Base-by-base conservation (phyloP, 2,329 filamentous ascomycete genomes). In the Davidsoniella eucalypti region DNA sequence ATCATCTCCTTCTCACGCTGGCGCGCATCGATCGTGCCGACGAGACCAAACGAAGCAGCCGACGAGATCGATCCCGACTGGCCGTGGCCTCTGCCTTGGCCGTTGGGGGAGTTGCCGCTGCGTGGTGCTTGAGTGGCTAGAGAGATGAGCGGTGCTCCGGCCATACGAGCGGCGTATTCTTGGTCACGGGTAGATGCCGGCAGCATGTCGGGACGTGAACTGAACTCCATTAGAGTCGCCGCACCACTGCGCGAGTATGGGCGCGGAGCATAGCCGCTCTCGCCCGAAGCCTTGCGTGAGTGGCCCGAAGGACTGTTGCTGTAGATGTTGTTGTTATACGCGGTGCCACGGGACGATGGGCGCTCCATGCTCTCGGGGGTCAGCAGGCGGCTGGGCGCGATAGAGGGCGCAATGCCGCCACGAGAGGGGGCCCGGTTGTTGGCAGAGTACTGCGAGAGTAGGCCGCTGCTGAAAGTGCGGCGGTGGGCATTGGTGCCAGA, bases 141-240 rank as follows among this genome's bases (percentile, higher is more conserved):
- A 52, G 75, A 78, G 57, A 93, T 75, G 46, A 94, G 68, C 0
- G 87, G 84, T 0, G 78, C 80, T 1, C 84, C 84, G 0, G 87
- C 94, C 57, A 86, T 71, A 37, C 84, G 78, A 8, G 87, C 84
- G n/a, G 94, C 75, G 57, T 93, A 82, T 64, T 93, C 86, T 61
- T 93, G 87, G 63, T 94, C 87, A 14, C 83, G 78, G 16, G 87
- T 87, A 17, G 84, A 87, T n/a, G 94, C 70, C 52, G 81, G 75
- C 0, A 74, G 70, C 43, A 59, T 76, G 75, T 42, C 78, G 74
- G 10, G 82, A 85, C 47, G 67, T 2, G 78, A 74, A 0, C 73
- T 69, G 2, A 25, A 16, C 21, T 65, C 61, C 18, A 69, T 61
- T n/a, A 73, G 54, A 52, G 73, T 71, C 4, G 60, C 62, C 1